A percentile compares a stretch with the other conserved stretches of the same genome.
Evolutionary conservation across 2,329 filamentous ascomycete genomes (phyloP).

Genomic region (Pestalotiopsis sp.): DNA sequence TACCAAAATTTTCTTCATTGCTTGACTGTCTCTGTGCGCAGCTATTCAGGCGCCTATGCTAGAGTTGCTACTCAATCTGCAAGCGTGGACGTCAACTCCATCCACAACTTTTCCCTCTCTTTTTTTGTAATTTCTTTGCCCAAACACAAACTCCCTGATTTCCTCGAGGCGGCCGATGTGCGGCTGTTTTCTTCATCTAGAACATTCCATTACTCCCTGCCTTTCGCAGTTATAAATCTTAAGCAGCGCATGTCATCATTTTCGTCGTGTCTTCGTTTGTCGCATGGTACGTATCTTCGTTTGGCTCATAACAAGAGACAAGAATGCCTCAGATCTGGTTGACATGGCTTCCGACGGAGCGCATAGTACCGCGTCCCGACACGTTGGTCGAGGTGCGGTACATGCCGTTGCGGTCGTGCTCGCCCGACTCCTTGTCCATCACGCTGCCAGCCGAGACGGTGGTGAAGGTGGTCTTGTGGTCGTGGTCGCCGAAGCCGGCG

Average conservation of each 20-base stretch:
- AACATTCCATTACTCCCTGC: too few relatives aligned
- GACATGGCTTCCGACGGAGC: too few relatives aligned
- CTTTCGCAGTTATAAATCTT: too few relatives aligned
- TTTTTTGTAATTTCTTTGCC: neutral
- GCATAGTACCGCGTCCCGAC: neutral
- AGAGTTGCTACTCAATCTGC: neutral
- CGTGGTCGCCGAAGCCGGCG: neutral
- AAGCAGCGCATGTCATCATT: too few relatives aligned
- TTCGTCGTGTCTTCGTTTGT: too few relatives aligned
- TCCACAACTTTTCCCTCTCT: neutral
- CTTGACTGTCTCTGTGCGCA: neutral
- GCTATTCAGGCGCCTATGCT: neutral
- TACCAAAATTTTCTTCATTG: neutral
- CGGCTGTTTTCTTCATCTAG: too few relatives aligned
- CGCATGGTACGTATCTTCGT: too few relatives aligned
- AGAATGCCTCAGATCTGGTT: too few relatives aligned
- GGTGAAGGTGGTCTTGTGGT: neutral
- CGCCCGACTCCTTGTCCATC: neutral
- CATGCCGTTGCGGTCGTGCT: neutral
- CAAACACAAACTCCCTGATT: too few relatives aligned
- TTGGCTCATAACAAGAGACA: too few relatives aligned
- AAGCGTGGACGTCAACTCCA: neutral
- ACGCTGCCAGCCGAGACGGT: neutral
- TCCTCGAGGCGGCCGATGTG: too few relatives aligned
- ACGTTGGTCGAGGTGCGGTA: neutral